Conservation (phyloP, 1,284 basidiomycete genomes). For the Fomitopsis betulina region DNA sequence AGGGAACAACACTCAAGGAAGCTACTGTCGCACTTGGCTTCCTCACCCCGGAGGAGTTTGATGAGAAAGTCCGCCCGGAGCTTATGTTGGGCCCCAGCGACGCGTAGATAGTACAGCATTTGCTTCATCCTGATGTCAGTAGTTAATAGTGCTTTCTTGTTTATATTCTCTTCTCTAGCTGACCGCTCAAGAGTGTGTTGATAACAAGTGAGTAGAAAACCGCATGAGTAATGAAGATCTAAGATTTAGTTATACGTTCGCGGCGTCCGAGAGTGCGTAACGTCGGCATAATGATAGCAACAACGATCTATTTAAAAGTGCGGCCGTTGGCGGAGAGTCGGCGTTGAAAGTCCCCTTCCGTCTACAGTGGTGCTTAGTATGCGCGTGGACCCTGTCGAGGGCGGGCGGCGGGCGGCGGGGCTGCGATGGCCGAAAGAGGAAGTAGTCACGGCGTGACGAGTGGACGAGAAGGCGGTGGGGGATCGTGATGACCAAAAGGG, state of each 20-base stretch:
- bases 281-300: not conserved
- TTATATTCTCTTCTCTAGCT: not conserved
- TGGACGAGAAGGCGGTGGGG: slow-evolving; percentile 25
- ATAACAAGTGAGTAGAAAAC: not conserved
- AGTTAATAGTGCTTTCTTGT: not conserved
- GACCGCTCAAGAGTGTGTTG: not conserved
- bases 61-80: slow-evolving; percentile 93
- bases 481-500: slow-evolving; percentile 23
- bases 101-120: slow-evolving; percentile 25
- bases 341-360: too few relatives aligned
- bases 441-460: slow-evolving; percentile 18
- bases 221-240: too few relatives aligned
- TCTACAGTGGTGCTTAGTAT: too few relatives aligned
- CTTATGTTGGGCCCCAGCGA: slow-evolving; percentile 78
- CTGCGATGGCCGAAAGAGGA: not conserved
- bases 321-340: not conserved
- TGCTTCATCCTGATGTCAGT: not conserved
- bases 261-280: not conserved
- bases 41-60: slow-evolving; percentile 90
- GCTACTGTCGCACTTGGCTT: slow-evolving; percentile 87
- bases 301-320: not conserved
- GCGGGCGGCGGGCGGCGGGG: not conserved
- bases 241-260: too few relatives aligned
- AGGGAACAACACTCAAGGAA: slow-evolving; percentile 94
- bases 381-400: not conserved